phyloP scores from a whole-genome alignment of 106 monocot species.

The Narthecium ossifragum region DNA sequence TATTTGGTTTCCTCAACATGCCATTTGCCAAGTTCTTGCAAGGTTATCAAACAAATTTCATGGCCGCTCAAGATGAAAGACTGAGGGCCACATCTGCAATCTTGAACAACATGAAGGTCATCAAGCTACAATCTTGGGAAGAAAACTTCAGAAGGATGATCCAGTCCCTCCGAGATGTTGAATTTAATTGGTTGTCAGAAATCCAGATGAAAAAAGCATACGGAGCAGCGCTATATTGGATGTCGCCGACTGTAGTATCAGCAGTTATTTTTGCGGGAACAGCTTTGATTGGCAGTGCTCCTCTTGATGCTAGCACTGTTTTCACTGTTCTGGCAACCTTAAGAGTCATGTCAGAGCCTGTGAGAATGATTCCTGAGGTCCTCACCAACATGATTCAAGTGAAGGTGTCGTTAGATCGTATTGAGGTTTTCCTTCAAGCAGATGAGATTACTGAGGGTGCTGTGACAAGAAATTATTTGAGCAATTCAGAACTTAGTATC shows the following conservation, averaged over 20 bases:
- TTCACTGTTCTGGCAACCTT: slow-evolving; percentile 67
- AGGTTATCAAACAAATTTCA: slow-evolving; percentile 47
- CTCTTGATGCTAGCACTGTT: slow-evolving; percentile 53
- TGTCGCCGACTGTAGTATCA: slow-evolving; percentile 60
- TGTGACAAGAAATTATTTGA: slow-evolving; percentile 10
- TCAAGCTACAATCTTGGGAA: slow-evolving; percentile 89
- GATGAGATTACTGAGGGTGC: slow-evolving; percentile 59
- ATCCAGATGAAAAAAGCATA: slow-evolving; percentile 50
- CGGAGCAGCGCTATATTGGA: slow-evolving; percentile 56
- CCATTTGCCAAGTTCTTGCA: slow-evolving; percentile 64
- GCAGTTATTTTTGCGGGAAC: slow-evolving; percentile 51
- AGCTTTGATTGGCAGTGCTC: slow-evolving; percentile 27
- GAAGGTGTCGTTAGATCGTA: slow-evolving; percentile 72
- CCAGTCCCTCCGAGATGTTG: slow-evolving; percentile 31
- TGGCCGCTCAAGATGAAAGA: slow-evolving; percentile 66
- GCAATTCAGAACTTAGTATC: slow-evolving; percentile 13
- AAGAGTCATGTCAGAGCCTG: slow-evolving; percentile 59
- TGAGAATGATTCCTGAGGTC: slow-evolving; percentile 57
- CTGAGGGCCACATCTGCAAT: slow-evolving; percentile 55
- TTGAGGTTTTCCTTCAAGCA: slow-evolving; percentile 52
- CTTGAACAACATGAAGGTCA: slow-evolving; percentile 71
- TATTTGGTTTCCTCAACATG: slow-evolving; percentile 45
- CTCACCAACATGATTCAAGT: slow-evolving; percentile 60
- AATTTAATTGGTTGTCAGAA: slow-evolving; percentile 64
- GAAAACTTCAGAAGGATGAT: slow-evolving; percentile 45